phyloP scores from a whole-genome alignment of 2,329 filamentous ascomycete genomes.

The Arachnomyces sp. region DNA sequence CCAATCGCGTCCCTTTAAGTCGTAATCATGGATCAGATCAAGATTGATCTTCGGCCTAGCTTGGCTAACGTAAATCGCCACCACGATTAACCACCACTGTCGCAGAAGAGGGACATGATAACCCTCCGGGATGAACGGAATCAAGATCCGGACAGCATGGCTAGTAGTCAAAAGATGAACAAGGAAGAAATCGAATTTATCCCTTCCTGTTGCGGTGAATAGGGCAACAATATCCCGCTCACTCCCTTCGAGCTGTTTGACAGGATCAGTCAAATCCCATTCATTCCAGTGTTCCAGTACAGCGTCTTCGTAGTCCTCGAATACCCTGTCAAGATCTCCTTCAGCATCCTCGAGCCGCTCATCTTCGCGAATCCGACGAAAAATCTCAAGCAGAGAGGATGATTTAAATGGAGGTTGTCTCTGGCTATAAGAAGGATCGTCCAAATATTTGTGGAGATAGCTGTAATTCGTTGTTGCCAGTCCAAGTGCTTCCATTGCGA shows the following conservation, averaged over 20 bases:
- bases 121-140: constrained; percentile 66
- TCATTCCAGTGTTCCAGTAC: constrained; percentile 87
- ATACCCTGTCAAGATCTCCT: constrained; percentile 60
- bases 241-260: constrained; percentile 66
- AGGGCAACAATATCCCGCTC: constrained; percentile 48
- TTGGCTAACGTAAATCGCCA: constrained; percentile 70
- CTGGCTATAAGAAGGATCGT: constrained; percentile 61
- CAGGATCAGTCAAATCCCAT: constrained; percentile 63
- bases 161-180: constrained; percentile 76
- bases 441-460: constrained; percentile 55
- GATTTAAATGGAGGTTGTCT: constrained; percentile 54
- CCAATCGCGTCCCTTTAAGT: constrained; percentile 65
- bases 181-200: constrained; percentile 74
- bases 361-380: constrained; percentile 64
- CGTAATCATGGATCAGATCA: constrained; percentile 53
- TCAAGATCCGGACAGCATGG: constrained; percentile 77
- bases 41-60: constrained; percentile 64
- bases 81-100: constrained; percentile 82
- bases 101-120: constrained; percentile 68
- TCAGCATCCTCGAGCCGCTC: constrained; percentile 58
- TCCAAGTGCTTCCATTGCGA: constrained; percentile 81
- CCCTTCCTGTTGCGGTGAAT: constrained; percentile 24
- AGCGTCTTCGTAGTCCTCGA: constrained; percentile 60
- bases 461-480: constrained; percentile 56
- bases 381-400: constrained; percentile 60